Evolutionary conservation across 108 stramenopile species (phyloP).

Genomic region (Cyclostephanos tholiformis): DNA sequence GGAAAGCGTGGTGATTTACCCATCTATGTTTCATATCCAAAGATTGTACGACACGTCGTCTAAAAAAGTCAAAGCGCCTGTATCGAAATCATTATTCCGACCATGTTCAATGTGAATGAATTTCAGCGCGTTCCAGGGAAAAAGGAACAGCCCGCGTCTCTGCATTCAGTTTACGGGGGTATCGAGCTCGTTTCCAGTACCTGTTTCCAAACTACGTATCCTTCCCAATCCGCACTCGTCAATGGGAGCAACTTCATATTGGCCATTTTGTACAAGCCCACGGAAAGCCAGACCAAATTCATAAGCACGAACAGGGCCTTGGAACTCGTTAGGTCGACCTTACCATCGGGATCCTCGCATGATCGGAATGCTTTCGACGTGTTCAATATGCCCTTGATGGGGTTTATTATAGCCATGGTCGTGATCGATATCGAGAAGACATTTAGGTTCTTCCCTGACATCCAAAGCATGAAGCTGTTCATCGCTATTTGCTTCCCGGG

Average conservation of each 20-base stretch:
- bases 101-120: background rate
- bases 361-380: conserved; percentile 65
- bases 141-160: background rate
- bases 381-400: conserved; percentile 72
- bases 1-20: too few relatives aligned
- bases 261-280: conserved; percentile 94
- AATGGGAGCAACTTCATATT: conserved; percentile 94
- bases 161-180: conserved; percentile 53
- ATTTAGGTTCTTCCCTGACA: conserved; percentile 91
- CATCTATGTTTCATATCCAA: too few relatives aligned
- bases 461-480: conserved; percentile 97
- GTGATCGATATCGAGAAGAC: conserved; percentile 91
- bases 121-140: background rate
- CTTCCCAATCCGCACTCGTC: conserved; percentile 93
- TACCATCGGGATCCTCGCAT: conserved; percentile 63
- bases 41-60: too few relatives aligned
- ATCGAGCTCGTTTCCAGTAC: conserved; percentile 90
- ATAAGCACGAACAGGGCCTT: conserved; percentile 82
- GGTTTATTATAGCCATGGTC: conserved; percentile 86
- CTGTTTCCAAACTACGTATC: conserved; percentile 88
- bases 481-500: conserved; percentile 89
- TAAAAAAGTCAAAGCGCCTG: too few relatives aligned
- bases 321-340: conserved; percentile 69
- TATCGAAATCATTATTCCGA: too few relatives aligned
- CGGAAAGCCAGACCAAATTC: conserved; percentile 87